phyloP scores from a whole-genome alignment of 148 eudicot genomes.

The Vaccinium myrtillus region DNA sequence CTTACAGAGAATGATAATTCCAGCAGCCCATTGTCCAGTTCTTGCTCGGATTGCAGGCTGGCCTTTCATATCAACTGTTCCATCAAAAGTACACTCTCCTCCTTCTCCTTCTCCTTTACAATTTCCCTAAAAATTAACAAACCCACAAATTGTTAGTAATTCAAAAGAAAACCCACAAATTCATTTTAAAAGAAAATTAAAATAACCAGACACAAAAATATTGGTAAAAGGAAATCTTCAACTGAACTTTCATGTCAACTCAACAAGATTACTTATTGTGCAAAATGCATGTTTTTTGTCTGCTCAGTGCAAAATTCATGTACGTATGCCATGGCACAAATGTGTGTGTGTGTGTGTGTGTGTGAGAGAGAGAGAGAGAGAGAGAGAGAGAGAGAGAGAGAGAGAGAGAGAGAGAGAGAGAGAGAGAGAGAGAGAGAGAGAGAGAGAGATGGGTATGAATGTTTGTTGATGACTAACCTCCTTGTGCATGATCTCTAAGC shows the following conservation, averaged over 20 bases:
- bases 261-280: background rate
- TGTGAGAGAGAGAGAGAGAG: slow-evolving; percentile 5
- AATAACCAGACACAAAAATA: background rate
- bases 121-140: slow-evolving; percentile 21
- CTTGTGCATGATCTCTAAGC: slow-evolving; percentile 25
- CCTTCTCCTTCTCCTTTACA: slow-evolving; percentile 35
- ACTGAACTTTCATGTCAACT: background rate
- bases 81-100: slow-evolving; percentile 55
- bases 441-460: background rate
- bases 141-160: background rate
- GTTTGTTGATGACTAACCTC: slow-evolving; percentile 20
- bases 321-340: background rate
- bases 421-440: background rate
- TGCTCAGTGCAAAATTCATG: background rate
- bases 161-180: background rate
- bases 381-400: background rate
- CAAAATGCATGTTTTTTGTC: background rate
- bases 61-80: slow-evolving; percentile 61
- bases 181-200: background rate
- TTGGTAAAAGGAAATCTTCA: no score
- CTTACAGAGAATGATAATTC: slow-evolving; percentile 61
- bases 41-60: slow-evolving; percentile 53
- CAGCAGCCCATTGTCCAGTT: slow-evolving; percentile 75
- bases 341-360: no score
- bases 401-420: background rate